Evolutionary conservation across 805 yeast genomes (phyloP).

Genomic region (Teunomyces barrocoloradensis): DNA sequence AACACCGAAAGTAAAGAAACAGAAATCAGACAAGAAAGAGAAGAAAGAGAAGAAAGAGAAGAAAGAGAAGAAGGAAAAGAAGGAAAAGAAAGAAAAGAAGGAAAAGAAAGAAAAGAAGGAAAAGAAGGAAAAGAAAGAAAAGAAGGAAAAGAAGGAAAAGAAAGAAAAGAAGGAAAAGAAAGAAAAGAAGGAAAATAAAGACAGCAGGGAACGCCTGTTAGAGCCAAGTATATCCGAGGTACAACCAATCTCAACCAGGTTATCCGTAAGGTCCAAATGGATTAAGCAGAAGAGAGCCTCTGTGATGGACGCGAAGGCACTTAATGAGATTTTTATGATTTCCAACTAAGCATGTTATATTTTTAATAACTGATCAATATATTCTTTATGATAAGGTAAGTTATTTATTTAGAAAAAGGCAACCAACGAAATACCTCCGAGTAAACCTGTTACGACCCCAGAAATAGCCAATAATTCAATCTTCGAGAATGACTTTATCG

Average conservation of each 20-base stretch:
- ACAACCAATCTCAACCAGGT: constrained; percentile 31
- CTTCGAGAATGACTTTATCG: constrained; percentile 25
- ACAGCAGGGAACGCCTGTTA: constrained; percentile 5
- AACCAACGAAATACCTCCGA: constrained; percentile 45
- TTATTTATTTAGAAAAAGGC: constrained; percentile 14
- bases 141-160: constrained; percentile 13
- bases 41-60: constrained; percentile 31
- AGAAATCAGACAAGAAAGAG: constrained; percentile 18
- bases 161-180: constrained; percentile 10
- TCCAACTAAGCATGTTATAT: constrained; percentile 33
- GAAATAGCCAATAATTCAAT: constrained; percentile 33
- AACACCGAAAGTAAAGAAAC: constrained; percentile 20
- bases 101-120: constrained; percentile 15
- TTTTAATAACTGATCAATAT: background rate
- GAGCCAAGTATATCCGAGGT: constrained; percentile 9
- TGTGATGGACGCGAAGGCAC: constrained; percentile 81
- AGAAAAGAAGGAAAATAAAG: constrained; percentile 6
- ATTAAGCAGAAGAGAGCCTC: constrained; percentile 90
- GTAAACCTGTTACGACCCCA: constrained; percentile 34
- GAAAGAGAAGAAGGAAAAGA: constrained; percentile 12
- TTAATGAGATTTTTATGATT: constrained; percentile 92
- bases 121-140: constrained; percentile 20
- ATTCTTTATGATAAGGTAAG: background rate
- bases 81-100: constrained; percentile 10
- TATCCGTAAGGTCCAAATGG: constrained; percentile 77